Percentiles rank a stretch among this genome's conserved stretches.
These are phyloP conservation scores for Aspergillus kassunensis DNA, from an alignment of 495 filamentous ascomycete genomes.

Conservation along the genomic window DNA sequence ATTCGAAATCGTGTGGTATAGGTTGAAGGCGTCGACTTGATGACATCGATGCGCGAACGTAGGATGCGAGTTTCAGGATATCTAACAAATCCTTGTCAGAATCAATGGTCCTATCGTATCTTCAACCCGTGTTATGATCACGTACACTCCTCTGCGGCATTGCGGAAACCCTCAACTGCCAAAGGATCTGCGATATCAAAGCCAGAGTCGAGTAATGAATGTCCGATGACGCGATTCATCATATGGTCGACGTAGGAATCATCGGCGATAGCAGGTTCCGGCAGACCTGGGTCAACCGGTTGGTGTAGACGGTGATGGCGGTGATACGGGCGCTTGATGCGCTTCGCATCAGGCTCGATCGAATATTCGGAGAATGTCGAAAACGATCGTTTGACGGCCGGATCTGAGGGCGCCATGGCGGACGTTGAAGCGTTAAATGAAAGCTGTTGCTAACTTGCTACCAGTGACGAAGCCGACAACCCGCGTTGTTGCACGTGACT, in stretches of 20 bases:
- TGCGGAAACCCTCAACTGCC: conserved; percentile 56
- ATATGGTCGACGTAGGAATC: conserved; percentile 46
- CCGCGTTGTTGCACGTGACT: conserved; percentile 9
- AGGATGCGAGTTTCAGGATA: conserved; percentile 52
- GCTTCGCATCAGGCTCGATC: conserved; percentile 32
- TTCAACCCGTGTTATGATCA: neutral
- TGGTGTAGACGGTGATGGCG: conserved; percentile 41
- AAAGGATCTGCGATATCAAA: conserved; percentile 54
- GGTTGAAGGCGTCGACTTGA: conserved; percentile 56
- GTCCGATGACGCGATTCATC: conserved; percentile 54
- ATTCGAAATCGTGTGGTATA: conserved; percentile 65
- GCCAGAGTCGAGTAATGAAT: conserved; percentile 50
- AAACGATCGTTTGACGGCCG: conserved; percentile 41
- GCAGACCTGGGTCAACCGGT: conserved; percentile 22
- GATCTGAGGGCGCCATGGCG: conserved; percentile 33
- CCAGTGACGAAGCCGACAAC: conserved; percentile 7
- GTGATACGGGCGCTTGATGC: conserved; percentile 43
- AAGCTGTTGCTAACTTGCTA: neutral
- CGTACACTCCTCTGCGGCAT: conserved; percentile 62
- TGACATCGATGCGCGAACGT: conserved; percentile 59
- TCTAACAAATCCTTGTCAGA: conserved; percentile 40
- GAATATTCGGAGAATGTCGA: conserved; percentile 22
- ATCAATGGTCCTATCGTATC: neutral
- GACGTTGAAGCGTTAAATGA: neutral
- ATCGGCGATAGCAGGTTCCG: conserved; percentile 41